These are phyloP conservation scores for Candida gorgasii DNA, from an alignment of 805 yeast species.

Conservation along the genomic window DNA sequence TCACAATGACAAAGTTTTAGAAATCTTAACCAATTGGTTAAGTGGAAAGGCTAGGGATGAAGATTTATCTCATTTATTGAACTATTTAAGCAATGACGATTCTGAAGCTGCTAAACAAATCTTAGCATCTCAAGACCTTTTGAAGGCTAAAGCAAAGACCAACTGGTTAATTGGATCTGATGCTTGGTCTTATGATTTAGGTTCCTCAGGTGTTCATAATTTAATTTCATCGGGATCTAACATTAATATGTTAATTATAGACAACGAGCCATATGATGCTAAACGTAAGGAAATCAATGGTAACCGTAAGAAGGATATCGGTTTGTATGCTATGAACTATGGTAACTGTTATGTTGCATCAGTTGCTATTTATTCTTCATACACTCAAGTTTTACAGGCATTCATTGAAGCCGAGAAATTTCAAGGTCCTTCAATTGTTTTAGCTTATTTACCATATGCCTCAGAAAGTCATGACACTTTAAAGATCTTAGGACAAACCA, in stretches of 20 bases:
- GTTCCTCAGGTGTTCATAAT: conserved; percentile 87
- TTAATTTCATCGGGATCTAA: conserved; percentile 74
- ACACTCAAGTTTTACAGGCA: conserved; percentile 89
- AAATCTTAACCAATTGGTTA: conserved; percentile 70
- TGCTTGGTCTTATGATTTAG: conserved; percentile 92
- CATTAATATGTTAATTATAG: conserved; percentile 82
- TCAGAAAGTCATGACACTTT: conserved; percentile 67
- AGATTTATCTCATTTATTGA: conserved; percentile 6
- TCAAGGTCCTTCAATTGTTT: conserved; percentile 86
- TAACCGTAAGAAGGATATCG: conserved; percentile 84
- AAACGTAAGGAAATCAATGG: conserved; percentile 37
- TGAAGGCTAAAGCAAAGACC: conserved; percentile 43
- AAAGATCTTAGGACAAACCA: conserved; percentile 80
- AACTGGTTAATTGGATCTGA: conserved; percentile 93
- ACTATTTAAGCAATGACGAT: conserved; percentile 39
- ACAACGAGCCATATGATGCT: conserved; percentile 69
- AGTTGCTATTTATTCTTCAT: conserved; percentile 89
- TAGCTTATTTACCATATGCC: conserved; percentile 83
- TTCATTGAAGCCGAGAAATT: conserved; percentile 86
- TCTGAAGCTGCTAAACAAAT: conserved; percentile 47
- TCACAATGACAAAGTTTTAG: conserved; percentile 51
- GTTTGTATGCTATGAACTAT: conserved; percentile 91
- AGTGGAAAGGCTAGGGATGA: conserved; percentile 27
- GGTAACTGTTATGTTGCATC: conserved; percentile 91
- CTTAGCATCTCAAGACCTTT: conserved; percentile 46